Evolutionary conservation across 2,329 filamentous ascomycete species (phyloP).

Genomic region (Venturia oleaginea): DNA sequence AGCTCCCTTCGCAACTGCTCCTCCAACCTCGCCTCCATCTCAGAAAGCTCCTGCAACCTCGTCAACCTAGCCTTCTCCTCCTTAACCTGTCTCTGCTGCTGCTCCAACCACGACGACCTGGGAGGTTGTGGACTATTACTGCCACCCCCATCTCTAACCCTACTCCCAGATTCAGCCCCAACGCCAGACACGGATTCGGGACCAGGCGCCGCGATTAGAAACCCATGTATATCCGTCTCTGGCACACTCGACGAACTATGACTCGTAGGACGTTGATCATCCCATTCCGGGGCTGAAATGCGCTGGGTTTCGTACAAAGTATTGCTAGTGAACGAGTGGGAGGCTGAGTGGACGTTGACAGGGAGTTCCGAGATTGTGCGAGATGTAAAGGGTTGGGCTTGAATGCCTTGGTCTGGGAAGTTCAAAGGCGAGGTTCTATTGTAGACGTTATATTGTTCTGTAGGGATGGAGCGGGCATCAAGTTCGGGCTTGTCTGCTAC

Average conservation of each 20-base stretch:
- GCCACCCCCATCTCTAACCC: neutral
- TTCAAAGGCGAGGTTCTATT: neutral
- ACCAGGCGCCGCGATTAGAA: neutral
- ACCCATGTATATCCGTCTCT: slow-evolving; percentile 1
- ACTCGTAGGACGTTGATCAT: neutral
- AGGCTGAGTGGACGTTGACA: neutral
- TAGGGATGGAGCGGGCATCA: neutral
- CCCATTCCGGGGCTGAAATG: neutral
- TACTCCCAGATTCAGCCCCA: neutral
- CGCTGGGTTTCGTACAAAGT: neutral
- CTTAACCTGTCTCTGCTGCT: neutral
- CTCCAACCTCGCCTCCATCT: slow-evolving; percentile 3
- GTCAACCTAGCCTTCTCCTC: slow-evolving; percentile 1
- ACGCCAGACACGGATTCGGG: neutral
- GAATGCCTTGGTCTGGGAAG: neutral
- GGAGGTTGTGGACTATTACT: neutral
- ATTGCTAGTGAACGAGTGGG: neutral
- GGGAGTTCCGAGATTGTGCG: neutral
- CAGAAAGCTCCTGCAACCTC: slow-evolving; percentile 1
- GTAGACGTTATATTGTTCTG: neutral
- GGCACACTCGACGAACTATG: neutral
- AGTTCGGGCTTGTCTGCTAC: neutral
- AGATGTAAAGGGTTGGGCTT: neutral
- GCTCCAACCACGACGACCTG: neutral
- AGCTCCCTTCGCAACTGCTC: neutral